These are phyloP conservation scores for Aspergillus cavernicola DNA, from an alignment of 495 filamentous ascomycete species.

Conservation along the genomic window DNA sequence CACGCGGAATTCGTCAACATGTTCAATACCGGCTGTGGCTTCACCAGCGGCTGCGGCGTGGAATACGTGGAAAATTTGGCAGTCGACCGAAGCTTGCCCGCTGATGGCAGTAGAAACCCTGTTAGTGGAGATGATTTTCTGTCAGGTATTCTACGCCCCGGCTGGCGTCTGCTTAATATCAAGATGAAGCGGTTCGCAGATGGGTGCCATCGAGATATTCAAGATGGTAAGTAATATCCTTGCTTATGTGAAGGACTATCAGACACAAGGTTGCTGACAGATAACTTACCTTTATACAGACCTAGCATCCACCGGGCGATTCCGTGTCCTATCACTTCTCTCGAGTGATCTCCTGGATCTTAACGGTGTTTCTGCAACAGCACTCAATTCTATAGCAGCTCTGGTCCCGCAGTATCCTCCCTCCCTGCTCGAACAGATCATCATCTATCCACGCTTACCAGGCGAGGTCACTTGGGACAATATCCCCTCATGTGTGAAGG, in stretches of 20 bases:
- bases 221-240: constrained; percentile 35
- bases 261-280: constrained; percentile 18
- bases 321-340: constrained; percentile 40
- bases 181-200: constrained; percentile 40
- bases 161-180: constrained; percentile 32
- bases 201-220: constrained; percentile 37
- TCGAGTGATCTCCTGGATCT: constrained; percentile 27
- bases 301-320: constrained; percentile 37
- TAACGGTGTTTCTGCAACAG: constrained; percentile 20
- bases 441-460: constrained; percentile 51
- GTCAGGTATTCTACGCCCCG: constrained; percentile 34
- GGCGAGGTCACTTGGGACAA: constrained; percentile 51
- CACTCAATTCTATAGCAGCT: constrained; percentile 31
- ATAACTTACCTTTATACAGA: constrained; percentile 33
- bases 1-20: constrained; percentile 47
- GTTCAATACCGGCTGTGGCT: constrained; percentile 37
- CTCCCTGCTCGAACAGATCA: constrained; percentile 53
- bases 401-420: constrained; percentile 37
- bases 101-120: constrained; percentile 17
- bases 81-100: constrained; percentile 17
- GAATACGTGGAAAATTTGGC: constrained; percentile 38
- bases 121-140: constrained; percentile 36
- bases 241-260: too few species aligned
- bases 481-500: constrained; percentile 33
- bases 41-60: constrained; percentile 42